Evolutionary conservation across 495 filamentous ascomycete species (phyloP), one percentile per base, ranked within the genome.

Genomic region (Umbilicaria muhlenbergii): DNA sequence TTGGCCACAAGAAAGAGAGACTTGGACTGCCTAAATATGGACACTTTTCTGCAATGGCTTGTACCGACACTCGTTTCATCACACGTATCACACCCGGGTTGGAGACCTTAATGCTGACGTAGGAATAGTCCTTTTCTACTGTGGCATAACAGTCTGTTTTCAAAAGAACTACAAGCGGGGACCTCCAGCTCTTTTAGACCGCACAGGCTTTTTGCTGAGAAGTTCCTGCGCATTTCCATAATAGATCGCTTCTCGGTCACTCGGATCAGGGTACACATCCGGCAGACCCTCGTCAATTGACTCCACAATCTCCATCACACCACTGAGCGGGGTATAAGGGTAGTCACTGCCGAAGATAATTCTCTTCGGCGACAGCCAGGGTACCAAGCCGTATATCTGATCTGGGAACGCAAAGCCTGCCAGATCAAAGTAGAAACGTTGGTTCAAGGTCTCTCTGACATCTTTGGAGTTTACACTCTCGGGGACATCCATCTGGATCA

Each of bases 291-390:
- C 15, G 8, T 49, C 50, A 32, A 54, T 48, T n/a, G 41, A 14
- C n/a, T 19, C 34, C 11, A 34, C 36, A 19, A 54, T 21, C 11
- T 36, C 34, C 11, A 14, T 36, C 12, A 39, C 38, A 10, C 19
- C 36, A 13, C 24, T 12, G 7, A 28, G 17, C 0, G 56, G 51
- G 2, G 58, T 63, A 38, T 53, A 66, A 0, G 58, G 58, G 47
- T 55, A 64, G 43, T 69, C 65, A 49, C 62, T 70, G 12, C 70
- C 69, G 56, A 69, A 73, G 31, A 71, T 21, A 13, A 74, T 33
- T 34, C 61, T 55, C 1, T 55, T 51, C 4, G 50, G 39, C 5
- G 54, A 48, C 2, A 55, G 47, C 16, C 51, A 41, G 14, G 50
- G 51, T 13, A 66, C 43, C 37, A 61, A 33, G 3, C 58, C 61